phyloP scores from a whole-genome alignment of 2,329 filamentous ascomycete species.

The Aspergillus sp. region DNA sequence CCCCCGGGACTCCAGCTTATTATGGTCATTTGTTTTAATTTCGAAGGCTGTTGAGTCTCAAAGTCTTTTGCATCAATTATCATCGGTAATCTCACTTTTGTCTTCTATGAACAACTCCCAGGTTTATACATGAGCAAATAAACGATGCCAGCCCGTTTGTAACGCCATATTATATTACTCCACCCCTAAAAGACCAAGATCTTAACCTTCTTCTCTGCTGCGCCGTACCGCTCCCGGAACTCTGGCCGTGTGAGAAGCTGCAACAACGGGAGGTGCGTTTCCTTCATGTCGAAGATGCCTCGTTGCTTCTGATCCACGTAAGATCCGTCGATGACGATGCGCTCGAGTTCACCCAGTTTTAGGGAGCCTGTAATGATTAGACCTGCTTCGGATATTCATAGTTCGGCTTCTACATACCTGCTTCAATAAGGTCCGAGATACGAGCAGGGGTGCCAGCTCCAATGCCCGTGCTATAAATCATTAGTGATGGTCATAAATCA shows the following conservation, averaged over 20 bases:
- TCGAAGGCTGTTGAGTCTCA: too few relatives aligned
- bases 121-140: background rate
- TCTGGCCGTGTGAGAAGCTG: slow-evolving; percentile 70
- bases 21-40: too few relatives aligned
- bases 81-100: background rate
- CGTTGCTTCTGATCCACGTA: slow-evolving; percentile 94
- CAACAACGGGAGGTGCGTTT: slow-evolving; percentile 79
- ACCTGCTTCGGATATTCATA: background rate
- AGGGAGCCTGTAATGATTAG: slow-evolving; percentile 60
- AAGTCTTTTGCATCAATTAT: too few relatives aligned
- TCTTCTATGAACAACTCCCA: background rate
- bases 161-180: background rate
- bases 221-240: slow-evolving; percentile 68
- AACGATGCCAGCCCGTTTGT: slow-evolving; percentile 2
- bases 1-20: too few relatives aligned
- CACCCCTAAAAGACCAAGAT: slow-evolving; percentile 49
- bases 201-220: slow-evolving; percentile 55
- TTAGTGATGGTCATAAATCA: slow-evolving; percentile 6
- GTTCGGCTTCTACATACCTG: slow-evolving; percentile 58
- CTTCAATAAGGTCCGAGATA: slow-evolving; percentile 77
- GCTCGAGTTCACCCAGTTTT: slow-evolving; percentile 68
- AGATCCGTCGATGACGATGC: slow-evolving; percentile 85
- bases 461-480: slow-evolving; percentile 67
- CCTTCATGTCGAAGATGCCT: slow-evolving; percentile 92
- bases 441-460: slow-evolving; percentile 87